phyloP scores from a whole-genome alignment of 208 protist genomes.

The Acanthamoeba divionensis region DNA sequence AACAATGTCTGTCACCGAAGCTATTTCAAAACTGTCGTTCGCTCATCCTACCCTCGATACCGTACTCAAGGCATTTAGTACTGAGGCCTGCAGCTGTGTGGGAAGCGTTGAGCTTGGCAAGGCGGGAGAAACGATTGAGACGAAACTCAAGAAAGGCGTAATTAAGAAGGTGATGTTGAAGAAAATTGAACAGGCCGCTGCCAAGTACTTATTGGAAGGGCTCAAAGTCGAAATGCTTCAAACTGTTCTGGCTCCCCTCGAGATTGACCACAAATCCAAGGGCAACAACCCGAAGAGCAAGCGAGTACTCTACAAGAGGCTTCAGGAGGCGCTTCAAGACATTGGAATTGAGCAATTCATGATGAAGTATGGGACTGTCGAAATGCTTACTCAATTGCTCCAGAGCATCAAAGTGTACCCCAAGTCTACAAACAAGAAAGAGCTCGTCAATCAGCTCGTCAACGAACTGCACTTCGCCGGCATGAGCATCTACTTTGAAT shows the following conservation, averaged over 20 bases:
- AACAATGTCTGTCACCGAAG: no score
- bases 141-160: no score
- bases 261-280: conserved; percentile 23
- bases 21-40: no score
- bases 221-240: no score
- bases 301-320: conserved; percentile 21
- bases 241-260: conserved; percentile 26
- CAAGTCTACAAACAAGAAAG: background rate
- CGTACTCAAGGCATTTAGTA: no score
- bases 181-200: no score
- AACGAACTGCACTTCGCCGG: conserved; percentile 18
- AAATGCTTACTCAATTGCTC: background rate
- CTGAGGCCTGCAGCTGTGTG: no score
- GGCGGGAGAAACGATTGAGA: no score
- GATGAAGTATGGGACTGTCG: background rate
- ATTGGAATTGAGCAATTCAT: background rate
- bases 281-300: conserved; percentile 52
- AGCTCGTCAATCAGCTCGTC: background rate
- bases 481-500: background rate
- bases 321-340: background rate
- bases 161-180: no score
- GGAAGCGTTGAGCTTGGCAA: no score
- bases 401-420: background rate
- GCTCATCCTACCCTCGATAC: no score
- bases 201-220: no score